A percentile compares a stretch with the other conserved stretches of the same genome.
Conservation (phyloP, 2,329 filamentous ascomycete species). For the Xylariaceae sp. region DNA sequence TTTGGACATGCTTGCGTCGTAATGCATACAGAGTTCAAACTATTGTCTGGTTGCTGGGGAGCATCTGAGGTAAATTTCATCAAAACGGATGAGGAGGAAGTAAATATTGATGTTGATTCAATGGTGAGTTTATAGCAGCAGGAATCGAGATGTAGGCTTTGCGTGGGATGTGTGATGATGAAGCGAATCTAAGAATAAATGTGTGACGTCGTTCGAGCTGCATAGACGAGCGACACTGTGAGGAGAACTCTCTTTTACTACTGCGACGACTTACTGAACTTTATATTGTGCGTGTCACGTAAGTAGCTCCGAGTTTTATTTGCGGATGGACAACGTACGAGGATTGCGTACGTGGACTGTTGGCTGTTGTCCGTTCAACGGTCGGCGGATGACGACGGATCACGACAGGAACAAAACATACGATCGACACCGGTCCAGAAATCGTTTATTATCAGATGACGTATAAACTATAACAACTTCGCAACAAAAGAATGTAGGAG, state of each 20-base stretch:
- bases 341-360: not conserved
- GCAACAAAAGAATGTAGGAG: conserved; percentile 38
- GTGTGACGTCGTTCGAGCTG: conserved; percentile 24
- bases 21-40: conserved; percentile 13
- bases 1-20: conserved; percentile 25
- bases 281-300: too few relatives aligned
- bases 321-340: too few relatives aligned
- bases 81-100: not conserved
- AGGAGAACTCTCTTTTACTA: not conserved
- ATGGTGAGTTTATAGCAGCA: not conserved
- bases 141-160: not conserved
- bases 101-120: not conserved
- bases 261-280: not conserved
- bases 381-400: not conserved
- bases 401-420: not conserved
- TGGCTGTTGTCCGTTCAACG: not conserved
- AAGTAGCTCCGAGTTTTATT: too few relatives aligned
- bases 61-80: conserved; percentile 10
- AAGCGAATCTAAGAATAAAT: not conserved
- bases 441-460: not conserved
- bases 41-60: conserved; percentile 8
- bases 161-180: not conserved
- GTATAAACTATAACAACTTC: not conserved
- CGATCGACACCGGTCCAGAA: not conserved
- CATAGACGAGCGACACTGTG: not conserved